phyloP scores from a whole-genome alignment of 1,284 basidiomycete species.

The Phellinidium pouzarii region DNA sequence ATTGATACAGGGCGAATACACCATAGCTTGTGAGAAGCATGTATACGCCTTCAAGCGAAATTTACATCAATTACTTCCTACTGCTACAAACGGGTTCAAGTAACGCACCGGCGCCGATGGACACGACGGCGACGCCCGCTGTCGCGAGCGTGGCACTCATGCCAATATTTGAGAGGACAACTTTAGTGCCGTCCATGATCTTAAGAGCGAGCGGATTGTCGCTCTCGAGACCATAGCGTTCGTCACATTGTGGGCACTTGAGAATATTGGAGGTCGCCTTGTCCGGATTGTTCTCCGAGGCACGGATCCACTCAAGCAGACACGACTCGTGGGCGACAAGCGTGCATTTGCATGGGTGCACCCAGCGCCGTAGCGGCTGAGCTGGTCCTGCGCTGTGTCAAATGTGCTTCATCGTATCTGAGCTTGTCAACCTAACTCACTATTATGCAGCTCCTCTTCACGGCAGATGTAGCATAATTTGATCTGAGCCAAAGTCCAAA shows the following conservation, averaged over 20 bases:
- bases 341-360: constrained; percentile 74
- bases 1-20: constrained; percentile 59
- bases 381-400: constrained; percentile 32
- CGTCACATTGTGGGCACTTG: constrained; percentile 73
- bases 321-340: constrained; percentile 74
- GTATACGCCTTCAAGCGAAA: constrained; percentile 44
- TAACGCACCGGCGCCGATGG: constrained; percentile 37
- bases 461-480: constrained; percentile 74
- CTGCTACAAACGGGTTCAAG: too few relatives aligned
- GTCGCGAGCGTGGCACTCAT: constrained; percentile 41
- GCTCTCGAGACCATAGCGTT: constrained; percentile 59
- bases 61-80: too few relatives aligned
- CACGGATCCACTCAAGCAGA: constrained; percentile 68
- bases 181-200: constrained; percentile 44
- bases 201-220: constrained; percentile 46
- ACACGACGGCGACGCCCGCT: constrained; percentile 36
- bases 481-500: constrained; percentile 38
- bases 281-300: constrained; percentile 48
- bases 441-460: constrained; percentile 58
- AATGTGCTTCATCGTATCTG: not conserved
- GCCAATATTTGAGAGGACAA: constrained; percentile 42
- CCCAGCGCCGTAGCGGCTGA: constrained; percentile 51
- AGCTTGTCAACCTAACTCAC: constrained; percentile 31
- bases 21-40: constrained; percentile 61
- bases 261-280: constrained; percentile 49